These are phyloP conservation scores for Hyaloscypha bicolor DNA, from an alignment of 495 filamentous ascomycete species.

Conservation along the genomic window DNA sequence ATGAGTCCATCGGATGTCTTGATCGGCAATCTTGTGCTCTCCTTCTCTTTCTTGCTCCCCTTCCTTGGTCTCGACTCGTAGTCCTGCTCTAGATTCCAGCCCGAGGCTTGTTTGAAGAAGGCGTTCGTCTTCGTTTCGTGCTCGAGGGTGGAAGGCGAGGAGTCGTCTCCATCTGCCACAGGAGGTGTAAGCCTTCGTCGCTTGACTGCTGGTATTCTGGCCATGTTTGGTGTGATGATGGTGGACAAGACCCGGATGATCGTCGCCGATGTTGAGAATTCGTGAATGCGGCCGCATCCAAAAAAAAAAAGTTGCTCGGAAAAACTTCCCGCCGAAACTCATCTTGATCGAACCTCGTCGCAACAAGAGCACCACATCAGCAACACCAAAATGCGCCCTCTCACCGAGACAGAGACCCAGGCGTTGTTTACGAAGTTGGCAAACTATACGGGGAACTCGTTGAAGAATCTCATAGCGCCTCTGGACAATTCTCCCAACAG, in stretches of 20 bases:
- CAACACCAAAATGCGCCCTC: constrained; percentile 61
- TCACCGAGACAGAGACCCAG: constrained; percentile 73
- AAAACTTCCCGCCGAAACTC: constrained; percentile 34
- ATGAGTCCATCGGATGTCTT: constrained; percentile 76
- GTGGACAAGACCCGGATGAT: constrained; percentile 22
- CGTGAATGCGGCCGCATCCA: constrained; percentile 25
- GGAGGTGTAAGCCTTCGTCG: constrained; percentile 58
- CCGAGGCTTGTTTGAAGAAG: constrained; percentile 36
- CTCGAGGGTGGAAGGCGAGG: constrained; percentile 38
- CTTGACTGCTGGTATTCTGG: constrained; percentile 51
- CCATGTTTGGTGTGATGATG: constrained; percentile 48
- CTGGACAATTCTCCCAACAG: constrained; percentile 60
- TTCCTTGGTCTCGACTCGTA: constrained; percentile 84
- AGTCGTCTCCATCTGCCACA: constrained; percentile 40
- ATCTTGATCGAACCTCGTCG: neutral
- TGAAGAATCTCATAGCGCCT: constrained; percentile 78
- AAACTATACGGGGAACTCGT: constrained; percentile 75
- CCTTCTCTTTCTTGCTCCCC: constrained; percentile 67
- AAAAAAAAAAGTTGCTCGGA: constrained; percentile 30
- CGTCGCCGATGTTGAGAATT: neutral
- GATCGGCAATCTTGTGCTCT: constrained; percentile 77
- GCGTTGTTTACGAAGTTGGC: constrained; percentile 83
- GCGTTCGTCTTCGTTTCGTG: constrained; percentile 31
- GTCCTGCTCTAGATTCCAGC: constrained; percentile 88
- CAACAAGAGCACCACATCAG: neutral